Conservation (phyloP, 495 filamentous ascomycete genomes). For the Penicillium canariense region DNA sequence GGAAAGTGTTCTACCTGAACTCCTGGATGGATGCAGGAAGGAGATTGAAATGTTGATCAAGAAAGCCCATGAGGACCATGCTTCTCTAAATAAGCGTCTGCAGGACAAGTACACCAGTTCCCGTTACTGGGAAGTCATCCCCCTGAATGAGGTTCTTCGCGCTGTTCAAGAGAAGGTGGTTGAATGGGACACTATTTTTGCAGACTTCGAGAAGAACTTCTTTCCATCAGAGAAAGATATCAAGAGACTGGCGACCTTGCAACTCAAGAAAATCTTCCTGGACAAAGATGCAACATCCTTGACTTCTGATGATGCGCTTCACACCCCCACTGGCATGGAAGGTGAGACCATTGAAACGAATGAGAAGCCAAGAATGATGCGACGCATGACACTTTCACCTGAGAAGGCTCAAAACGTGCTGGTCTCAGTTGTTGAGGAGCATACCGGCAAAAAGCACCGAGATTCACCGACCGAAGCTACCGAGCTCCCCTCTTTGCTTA, state of each 20-base stretch:
- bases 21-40: conserved; percentile 71
- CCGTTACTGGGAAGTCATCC: conserved; percentile 94
- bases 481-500: conserved; percentile 13
- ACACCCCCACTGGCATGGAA: conserved; percentile 57
- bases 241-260: conserved; percentile 80
- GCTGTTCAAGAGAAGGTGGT: conserved; percentile 89
- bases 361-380: conserved; percentile 34
- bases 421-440: conserved; percentile 67
- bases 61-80: conserved; percentile 78
- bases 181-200: conserved; percentile 89
- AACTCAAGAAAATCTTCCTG: conserved; percentile 92
- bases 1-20: conserved; percentile 85
- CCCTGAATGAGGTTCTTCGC: conserved; percentile 81
- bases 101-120: conserved; percentile 90
- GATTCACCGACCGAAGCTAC: conserved; percentile 16
- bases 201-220: conserved; percentile 87
- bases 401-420: conserved; percentile 68
- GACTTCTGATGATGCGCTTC: conserved; percentile 45
- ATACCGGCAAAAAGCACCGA: conserved; percentile 44
- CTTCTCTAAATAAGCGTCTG: conserved; percentile 65
- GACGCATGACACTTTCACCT: conserved; percentile 58
- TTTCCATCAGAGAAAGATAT: conserved; percentile 98
- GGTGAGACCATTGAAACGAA: conserved; percentile 44
- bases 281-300: conserved; percentile 76
- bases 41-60: conserved; percentile 74